Percentiles rank a stretch among this genome's conserved stretches.
These are phyloP conservation scores for Amanita polypyramis DNA, from an alignment of 768 basidiomycete genomes.

Conservation along the genomic window DNA sequence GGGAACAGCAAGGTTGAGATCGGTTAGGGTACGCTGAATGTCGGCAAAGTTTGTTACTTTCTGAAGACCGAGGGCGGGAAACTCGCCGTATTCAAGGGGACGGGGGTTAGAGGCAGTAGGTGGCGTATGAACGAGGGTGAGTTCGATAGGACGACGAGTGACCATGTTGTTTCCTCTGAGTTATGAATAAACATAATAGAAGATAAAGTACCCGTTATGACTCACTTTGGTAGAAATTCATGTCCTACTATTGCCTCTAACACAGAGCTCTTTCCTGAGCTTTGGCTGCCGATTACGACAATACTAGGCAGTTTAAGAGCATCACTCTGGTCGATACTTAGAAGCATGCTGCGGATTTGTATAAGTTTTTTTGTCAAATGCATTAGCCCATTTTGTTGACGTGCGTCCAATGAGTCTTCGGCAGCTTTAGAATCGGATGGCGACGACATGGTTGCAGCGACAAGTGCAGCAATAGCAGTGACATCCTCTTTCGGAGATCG, in stretches of 20 bases:
- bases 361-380: slow-evolving; percentile 91
- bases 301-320: slow-evolving; percentile 92
- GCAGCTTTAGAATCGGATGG: slow-evolving; percentile 49
- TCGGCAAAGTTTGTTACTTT: slow-evolving; percentile 86
- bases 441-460: slow-evolving; percentile 71
- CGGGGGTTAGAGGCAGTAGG: slow-evolving; percentile 35
- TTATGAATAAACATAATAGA: neutral
- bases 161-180: slow-evolving; percentile 97
- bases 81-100: slow-evolving; percentile 83
- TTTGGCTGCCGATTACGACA: slow-evolving; percentile 97
- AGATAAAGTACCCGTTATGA: slow-evolving; percentile 9
- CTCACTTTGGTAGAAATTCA: slow-evolving; percentile 96
- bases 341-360: slow-evolving; percentile 89
- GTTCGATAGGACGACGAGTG: slow-evolving; percentile 93
- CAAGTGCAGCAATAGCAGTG: slow-evolving; percentile 59
- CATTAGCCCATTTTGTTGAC: slow-evolving; percentile 74
- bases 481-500: slow-evolving; percentile 48
- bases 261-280: slow-evolving; percentile 96
- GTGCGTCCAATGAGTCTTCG: slow-evolving; percentile 30
- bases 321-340: slow-evolving; percentile 94
- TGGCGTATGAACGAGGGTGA: slow-evolving; percentile 92
- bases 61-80: slow-evolving; percentile 81
- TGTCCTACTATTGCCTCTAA: slow-evolving; percentile 96
- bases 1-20: slow-evolving; percentile 91
- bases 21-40: slow-evolving; percentile 87